Conservation (phyloP, 371 early-diverging fungal genomes). For the Mortierella sp. region DNA sequence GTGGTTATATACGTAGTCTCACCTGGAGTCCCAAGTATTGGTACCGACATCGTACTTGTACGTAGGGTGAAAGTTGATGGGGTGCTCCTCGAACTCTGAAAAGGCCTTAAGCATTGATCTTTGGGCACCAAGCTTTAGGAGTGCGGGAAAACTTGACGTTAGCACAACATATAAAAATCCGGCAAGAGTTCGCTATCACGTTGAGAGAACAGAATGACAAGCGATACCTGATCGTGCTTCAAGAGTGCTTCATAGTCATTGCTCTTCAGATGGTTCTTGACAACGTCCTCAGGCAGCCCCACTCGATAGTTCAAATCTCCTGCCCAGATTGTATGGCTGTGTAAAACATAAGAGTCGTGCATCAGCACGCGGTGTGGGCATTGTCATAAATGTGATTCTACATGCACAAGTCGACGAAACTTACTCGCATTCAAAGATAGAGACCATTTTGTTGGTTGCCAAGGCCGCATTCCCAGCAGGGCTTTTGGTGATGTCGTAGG, state of each 20-base stretch:
- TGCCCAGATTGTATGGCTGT: slow-evolving; percentile 88
- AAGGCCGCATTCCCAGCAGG: slow-evolving; percentile 37
- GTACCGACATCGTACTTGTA: slow-evolving; percentile 96
- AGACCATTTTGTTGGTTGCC: slow-evolving; percentile 50
- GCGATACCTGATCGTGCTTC: slow-evolving; percentile 80
- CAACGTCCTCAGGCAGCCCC: slow-evolving; percentile 70
- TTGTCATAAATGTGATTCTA: neutral
- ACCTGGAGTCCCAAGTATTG: slow-evolving; percentile 86
- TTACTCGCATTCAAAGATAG: slow-evolving; percentile 82
- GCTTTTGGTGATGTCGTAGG: slow-evolving; percentile 60
- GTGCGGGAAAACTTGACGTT: too few species aligned
- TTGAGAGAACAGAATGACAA: neutral
- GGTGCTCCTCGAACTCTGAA: slow-evolving; percentile 85
- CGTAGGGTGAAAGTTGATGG: slow-evolving; percentile 88
- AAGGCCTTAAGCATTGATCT: slow-evolving; percentile 65
- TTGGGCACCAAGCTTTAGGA: slow-evolving; percentile 41
- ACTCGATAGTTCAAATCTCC: slow-evolving; percentile 97
- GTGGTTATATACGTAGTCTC: neutral
- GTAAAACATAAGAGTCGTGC: neutral
- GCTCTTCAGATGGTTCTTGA: slow-evolving; percentile 68
- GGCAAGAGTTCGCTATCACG: too few species aligned
- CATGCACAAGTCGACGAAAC: neutral
- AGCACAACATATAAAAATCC: too few species aligned
- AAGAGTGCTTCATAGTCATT: slow-evolving; percentile 67
- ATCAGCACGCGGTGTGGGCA: neutral